Evolutionary conservation across 805 yeast genomes (phyloP).

Genomic region (Candida orba): DNA sequence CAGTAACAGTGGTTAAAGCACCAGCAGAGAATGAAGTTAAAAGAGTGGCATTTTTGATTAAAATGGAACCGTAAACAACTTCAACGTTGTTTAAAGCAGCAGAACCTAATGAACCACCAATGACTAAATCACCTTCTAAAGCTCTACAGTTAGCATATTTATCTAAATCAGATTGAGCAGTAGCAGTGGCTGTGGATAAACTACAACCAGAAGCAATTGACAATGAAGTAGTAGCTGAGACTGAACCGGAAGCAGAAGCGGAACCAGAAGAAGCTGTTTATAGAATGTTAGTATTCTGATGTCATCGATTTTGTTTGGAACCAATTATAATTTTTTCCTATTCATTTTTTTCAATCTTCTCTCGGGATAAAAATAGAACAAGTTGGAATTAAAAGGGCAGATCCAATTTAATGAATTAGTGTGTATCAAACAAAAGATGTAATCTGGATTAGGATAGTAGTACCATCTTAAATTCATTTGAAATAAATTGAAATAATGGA

Average conservation of each 20-base stretch:
- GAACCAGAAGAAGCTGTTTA: constrained; percentile 20
- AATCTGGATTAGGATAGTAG: too few relatives aligned
- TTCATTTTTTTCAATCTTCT: background rate
- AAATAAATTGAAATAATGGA: too few relatives aligned
- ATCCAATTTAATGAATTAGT: too few relatives aligned
- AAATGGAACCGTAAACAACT: constrained; percentile 71
- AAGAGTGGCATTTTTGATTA: constrained; percentile 54
- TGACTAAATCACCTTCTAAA: constrained; percentile 69
- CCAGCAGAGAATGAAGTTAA: constrained; percentile 73
- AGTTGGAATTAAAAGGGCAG: too few relatives aligned
- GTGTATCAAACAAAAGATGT: too few relatives aligned
- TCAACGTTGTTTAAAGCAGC: constrained; percentile 69
- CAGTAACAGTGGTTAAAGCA: constrained; percentile 65
- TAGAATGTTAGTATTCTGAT: constrained; percentile 14
- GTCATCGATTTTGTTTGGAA: background rate
- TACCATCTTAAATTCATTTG: too few relatives aligned
- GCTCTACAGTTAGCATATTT: constrained; percentile 65
- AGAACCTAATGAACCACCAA: constrained; percentile 56
- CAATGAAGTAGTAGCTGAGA: constrained; percentile 41
- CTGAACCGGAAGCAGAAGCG: constrained; percentile 32
- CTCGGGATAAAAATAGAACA: constrained; percentile 11
- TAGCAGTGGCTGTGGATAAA: constrained; percentile 60
- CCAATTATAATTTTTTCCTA: too few relatives aligned
- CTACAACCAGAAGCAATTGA: constrained; percentile 57
- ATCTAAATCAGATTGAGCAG: constrained; percentile 76